Evolutionary conservation across 2,329 filamentous ascomycete species (phyloP), one percentile per base, ranked within the genome.

Genomic region (Alternaria arborescens): DNA sequence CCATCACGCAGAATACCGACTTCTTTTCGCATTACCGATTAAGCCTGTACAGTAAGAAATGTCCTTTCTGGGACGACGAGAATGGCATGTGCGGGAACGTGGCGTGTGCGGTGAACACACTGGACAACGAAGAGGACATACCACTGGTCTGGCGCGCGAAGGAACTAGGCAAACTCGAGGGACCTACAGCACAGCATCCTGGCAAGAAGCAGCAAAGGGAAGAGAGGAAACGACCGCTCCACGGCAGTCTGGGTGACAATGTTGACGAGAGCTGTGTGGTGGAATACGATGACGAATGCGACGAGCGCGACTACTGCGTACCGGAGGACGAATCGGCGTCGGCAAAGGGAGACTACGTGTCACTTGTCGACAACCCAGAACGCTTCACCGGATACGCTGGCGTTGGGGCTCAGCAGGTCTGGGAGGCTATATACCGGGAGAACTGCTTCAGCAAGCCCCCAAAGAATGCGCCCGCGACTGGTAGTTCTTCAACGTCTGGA

Each of bases 1-100:
- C 92, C 56, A 87, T 99, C 46, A 97, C 93, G 0, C 88, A 88
- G 70, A 88, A 91, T 54, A 97, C 94, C 78, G 95, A 99, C 80
- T 99, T 97, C 86, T 99, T 99, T 81, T 94, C 94, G 54, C 93
- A 98, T 80, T 99, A 98, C 82, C 90, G 95, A 59, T 83, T 99
- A 46, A 98, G 97, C 78, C 86, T 99, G 20, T 99, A 93, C 80
- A 91, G 96, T 79, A 97, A 95, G 79, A 88, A 88, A 80, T 99
- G 95, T 75, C 95, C 95, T 0, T 99, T 98, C 78, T 99, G 95
- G 94, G 88, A 89, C 75, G 95, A 99, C 78, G 90, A 93, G 63
- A 91, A 91, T 79, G 92, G 92, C 78, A 92, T 97, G 86, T 99
- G 95, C 80, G 95, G 94, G 67, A 99, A 99, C 80, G 93, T 97